These are phyloP conservation scores for Polychaeton citri DNA, from an alignment of 2,329 filamentous ascomycete genomes.

Conservation along the genomic window DNA sequence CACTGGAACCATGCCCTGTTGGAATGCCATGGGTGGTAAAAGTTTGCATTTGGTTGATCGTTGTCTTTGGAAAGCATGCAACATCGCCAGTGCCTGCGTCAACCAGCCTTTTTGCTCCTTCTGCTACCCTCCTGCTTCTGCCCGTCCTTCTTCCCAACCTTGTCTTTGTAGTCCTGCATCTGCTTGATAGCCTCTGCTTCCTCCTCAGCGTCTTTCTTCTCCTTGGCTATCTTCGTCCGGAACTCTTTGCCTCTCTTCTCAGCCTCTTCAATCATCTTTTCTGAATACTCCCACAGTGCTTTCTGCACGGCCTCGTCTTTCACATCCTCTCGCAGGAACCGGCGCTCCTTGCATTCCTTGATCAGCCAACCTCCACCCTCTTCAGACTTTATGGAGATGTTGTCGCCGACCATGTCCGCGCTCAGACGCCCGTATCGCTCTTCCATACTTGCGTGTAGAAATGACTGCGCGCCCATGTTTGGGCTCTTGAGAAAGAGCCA, in stretches of 20 bases:
- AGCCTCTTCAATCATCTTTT: constrained; percentile 64
- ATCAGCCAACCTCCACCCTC: constrained; percentile 53
- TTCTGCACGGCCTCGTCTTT: constrained; percentile 68
- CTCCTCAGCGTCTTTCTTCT: constrained; percentile 24
- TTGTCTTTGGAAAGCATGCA: too few species aligned
- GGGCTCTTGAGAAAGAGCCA: constrained; percentile 85
- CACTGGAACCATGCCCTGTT: too few species aligned
- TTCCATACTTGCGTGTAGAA: constrained; percentile 80
- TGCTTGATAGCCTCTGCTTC: constrained; percentile 19
- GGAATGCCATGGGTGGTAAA: too few species aligned
- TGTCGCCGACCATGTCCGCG: constrained; percentile 20
- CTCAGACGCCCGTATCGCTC: constrained; percentile 43
- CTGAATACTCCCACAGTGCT: constrained; percentile 79
- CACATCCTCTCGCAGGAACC: constrained; percentile 59
- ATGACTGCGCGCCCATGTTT: constrained; percentile 69
- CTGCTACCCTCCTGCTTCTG: constrained; percentile 16
- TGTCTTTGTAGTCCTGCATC: constrained; percentile 19
- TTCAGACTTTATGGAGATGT: neutral
- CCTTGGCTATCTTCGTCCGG: constrained; percentile 45
- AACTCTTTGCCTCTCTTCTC: constrained; percentile 66
- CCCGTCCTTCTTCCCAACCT: constrained; percentile 20
- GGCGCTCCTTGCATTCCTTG: constrained; percentile 76
- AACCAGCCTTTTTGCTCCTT: constrained; percentile 14
- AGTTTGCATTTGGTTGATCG: too few species aligned
- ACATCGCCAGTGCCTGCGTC: too few species aligned